phyloP scores from a whole-genome alignment of 2,329 filamentous ascomycete species.

The Penicillium sp. region DNA sequence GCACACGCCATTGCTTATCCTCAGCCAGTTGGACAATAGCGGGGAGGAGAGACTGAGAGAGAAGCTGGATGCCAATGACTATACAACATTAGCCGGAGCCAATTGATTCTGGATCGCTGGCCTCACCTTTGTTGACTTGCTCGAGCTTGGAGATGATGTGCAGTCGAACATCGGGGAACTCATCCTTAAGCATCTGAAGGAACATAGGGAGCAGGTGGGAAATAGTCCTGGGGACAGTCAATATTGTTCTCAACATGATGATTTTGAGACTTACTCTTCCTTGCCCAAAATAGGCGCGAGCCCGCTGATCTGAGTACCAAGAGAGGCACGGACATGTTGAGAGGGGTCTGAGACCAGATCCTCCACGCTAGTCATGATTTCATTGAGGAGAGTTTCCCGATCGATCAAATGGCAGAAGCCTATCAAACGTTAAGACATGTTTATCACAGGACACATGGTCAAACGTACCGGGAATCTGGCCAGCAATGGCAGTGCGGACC shows the following conservation, averaged over 20 bases:
- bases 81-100: slow-evolving; percentile 1
- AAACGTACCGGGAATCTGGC: slow-evolving; percentile 79
- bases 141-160: slow-evolving; percentile 99
- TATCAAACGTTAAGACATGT: slow-evolving; percentile 37
- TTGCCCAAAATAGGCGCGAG: slow-evolving; percentile 96
- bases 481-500: slow-evolving; percentile 93
- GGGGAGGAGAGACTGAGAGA: slow-evolving; percentile 93
- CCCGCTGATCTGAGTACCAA: slow-evolving; percentile 95
- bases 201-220: slow-evolving; percentile 98
- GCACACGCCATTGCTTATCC: slow-evolving; percentile 98
- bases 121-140: slow-evolving; percentile 85
- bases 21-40: slow-evolving; percentile 97
- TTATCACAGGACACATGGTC: background rate
- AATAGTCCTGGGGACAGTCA: slow-evolving; percentile 68
- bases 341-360: slow-evolving; percentile 94
- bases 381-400: slow-evolving; percentile 81
- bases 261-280: slow-evolving; percentile 70
- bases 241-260: slow-evolving; percentile 14
- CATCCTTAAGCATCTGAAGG: slow-evolving; percentile 98
- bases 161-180: slow-evolving; percentile 95
- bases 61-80: slow-evolving; percentile 97
- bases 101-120: background rate
- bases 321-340: slow-evolving; percentile 91
- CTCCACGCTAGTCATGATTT: slow-evolving; percentile 95
- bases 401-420: slow-evolving; percentile 93